Percentiles rank a stretch among this genome's conserved stretches.
Conservation (phyloP, 2,329 filamentous ascomycete genomes). For the Aphanocladium album region DNA sequence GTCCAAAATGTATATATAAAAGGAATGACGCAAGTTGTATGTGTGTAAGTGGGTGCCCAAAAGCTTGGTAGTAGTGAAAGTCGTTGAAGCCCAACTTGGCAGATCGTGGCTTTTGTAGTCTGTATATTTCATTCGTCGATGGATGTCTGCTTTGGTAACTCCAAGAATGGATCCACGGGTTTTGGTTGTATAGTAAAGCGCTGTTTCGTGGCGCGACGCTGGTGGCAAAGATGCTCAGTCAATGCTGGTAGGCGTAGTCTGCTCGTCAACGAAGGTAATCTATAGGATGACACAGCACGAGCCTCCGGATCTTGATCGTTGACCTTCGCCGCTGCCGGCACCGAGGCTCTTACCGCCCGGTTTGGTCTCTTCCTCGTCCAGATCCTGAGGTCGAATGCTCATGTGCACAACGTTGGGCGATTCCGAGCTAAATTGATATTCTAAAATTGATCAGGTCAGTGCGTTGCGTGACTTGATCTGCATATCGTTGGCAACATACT, state of each 20-base stretch:
- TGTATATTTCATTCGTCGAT: background rate
- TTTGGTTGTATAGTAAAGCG: background rate
- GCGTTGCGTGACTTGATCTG: background rate
- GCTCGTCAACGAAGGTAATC: conserved; percentile 12
- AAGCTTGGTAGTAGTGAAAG: background rate
- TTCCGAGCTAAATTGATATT: conserved; percentile 72
- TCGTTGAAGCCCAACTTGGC: background rate
- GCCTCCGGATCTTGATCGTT: conserved; percentile 35
- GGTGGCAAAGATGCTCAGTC: background rate
- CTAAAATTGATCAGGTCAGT: conserved; percentile 38
- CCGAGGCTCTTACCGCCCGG: conserved; percentile 50
- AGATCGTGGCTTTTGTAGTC: background rate
- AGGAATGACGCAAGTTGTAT: conserved; percentile 10
- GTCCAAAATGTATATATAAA: conserved; percentile 11
- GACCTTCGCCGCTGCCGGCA: conserved; percentile 36
- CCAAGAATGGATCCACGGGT: background rate
- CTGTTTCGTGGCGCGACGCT: background rate
- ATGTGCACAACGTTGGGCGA: conserved; percentile 87
- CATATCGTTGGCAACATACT: conserved; percentile 50
- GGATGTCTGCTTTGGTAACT: background rate
- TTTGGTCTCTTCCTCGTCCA: conserved; percentile 75
- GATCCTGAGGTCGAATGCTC: conserved; percentile 82
- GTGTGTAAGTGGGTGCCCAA: background rate
- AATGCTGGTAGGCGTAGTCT: background rate
- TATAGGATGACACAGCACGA: conserved; percentile 49